A percentile compares a stretch with the other conserved stretches of the same genome.
These are phyloP conservation scores for Monosporozyma aquatica DNA, from an alignment of 805 yeast genomes.

Conservation along the genomic window DNA sequence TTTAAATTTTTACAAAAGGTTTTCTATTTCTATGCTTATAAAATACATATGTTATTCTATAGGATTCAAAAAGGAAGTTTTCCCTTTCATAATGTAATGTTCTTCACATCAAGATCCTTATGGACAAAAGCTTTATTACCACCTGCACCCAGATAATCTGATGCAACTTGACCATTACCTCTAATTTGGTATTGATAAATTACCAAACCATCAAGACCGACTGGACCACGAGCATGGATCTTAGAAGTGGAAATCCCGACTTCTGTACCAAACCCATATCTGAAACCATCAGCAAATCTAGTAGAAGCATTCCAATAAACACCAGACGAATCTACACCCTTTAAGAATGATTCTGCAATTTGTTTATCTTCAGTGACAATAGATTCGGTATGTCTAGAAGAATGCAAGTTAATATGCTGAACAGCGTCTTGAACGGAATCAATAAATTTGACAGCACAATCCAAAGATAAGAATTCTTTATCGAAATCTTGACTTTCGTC, in stretches of 20 bases:
- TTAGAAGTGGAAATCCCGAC: constrained; percentile 96
- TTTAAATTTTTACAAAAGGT: too few relatives aligned
- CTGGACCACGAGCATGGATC: constrained; percentile 98
- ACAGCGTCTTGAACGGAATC: constrained; percentile 63
- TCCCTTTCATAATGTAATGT: too few relatives aligned
- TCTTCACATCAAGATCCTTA: constrained; percentile 41
- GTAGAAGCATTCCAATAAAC: constrained; percentile 97
- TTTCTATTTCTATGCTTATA: constrained; percentile 11
- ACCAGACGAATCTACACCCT: constrained; percentile 89
- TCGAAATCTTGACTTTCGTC: constrained; percentile 55
- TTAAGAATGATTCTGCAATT: constrained; percentile 67
- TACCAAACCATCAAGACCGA: constrained; percentile 93
- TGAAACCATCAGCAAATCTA: constrained; percentile 95
- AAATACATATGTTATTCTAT: too few relatives aligned
- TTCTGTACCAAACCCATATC: constrained; percentile 98
- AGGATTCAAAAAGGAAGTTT: too few relatives aligned
- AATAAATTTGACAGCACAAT: constrained; percentile 65
- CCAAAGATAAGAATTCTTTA: constrained; percentile 75
- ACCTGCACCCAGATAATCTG: constrained; percentile 89
- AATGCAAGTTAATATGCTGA: constrained; percentile 75
- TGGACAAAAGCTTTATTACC: constrained; percentile 75
- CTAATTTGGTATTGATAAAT: constrained; percentile 88
- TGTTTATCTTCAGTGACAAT: constrained; percentile 70
- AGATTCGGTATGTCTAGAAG: constrained; percentile 94
- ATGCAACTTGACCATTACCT: constrained; percentile 89